Base-by-base conservation (phyloP, 2,329 filamentous ascomycete genomes). In the Botrytis squamosa region DNA sequence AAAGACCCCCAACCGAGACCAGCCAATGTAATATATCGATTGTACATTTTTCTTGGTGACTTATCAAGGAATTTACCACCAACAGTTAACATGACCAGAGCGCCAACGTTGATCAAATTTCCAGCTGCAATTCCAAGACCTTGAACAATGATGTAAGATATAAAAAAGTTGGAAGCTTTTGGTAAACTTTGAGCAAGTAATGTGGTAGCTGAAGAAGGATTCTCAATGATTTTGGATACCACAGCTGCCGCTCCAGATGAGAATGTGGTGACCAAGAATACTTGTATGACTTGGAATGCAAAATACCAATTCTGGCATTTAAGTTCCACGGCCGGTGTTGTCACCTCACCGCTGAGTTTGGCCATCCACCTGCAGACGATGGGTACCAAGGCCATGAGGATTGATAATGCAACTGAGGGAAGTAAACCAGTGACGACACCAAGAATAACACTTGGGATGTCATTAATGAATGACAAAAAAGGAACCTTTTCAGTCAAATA, bases 101-200 rank as follows among this genome's bases (percentile, higher is more conserved):
- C 93, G 22, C 83, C 85, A 73, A 92, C 87, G 77, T 96, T 93
- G 3, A 97, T 85, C 9, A 98, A 83, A 3, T 92, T 88, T 64
- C 90, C 88, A 0, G 93, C 88, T 4, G 93, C 93, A 75, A 95
- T 91, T 6, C 91, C 91, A 71, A 98, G 82, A 38, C 95, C 96
- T 82, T 98, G 95, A 1, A 99, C 88, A 59, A 98, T 90, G 77
- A 98, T 96, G 83, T 98, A 99, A 0, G 92, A 93, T 40, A 98
- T 91, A 83, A 97, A 99, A 81, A 98, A 97, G 83, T 97, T 98
- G 73, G 94, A 94, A 0, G 95, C 91, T 75, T 89, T 91, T 22
- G 96, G 96, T 7, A 99, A 86, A 75, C 93, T 92, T 49, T 86
- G 79, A 0, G 94, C 91, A 9, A 97, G 86, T 59, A 96, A 83